A percentile compares a stretch with the other conserved stretches of the same genome.
Conservation (phyloP, 306 rosid genomes). For the Cucurbita argyrosperma region DNA sequence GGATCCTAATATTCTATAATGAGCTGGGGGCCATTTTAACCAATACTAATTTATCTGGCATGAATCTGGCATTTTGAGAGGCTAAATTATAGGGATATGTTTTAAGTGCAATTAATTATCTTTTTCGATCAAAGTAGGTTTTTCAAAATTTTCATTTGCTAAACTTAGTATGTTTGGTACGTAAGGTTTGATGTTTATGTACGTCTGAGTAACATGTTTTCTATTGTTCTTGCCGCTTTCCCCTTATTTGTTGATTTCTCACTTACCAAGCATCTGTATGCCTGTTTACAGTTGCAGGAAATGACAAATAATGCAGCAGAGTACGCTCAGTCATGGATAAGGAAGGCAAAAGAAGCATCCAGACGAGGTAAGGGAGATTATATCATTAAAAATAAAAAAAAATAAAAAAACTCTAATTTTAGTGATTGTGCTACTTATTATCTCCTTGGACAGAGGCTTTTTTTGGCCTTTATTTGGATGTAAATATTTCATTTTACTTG, state of each 20-base stretch:
- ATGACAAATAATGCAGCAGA: slow-evolving; percentile 47
- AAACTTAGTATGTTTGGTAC: not conserved
- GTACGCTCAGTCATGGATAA: slow-evolving; percentile 56
- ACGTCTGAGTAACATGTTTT: not conserved
- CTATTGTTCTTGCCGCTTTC: not conserved
- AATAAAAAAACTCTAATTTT: not conserved
- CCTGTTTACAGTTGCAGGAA: slow-evolving; percentile 47
- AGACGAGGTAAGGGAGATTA: slow-evolving; percentile 37
- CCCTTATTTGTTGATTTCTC: not conserved
- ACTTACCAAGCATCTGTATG: slow-evolving; percentile 1
- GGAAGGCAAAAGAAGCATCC: slow-evolving; percentile 58
- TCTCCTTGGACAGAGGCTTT: not conserved
- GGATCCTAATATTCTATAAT: not conserved
- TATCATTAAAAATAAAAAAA: not conserved
- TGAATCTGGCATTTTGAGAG: not conserved
- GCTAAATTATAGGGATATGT: not conserved
- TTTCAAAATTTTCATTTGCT: not conserved
- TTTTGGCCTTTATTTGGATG: not conserved
- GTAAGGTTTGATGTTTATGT: not conserved
- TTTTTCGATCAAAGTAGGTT: not conserved
- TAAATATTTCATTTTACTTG: too few relatives aligned
- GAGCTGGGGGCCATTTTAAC: not conserved
- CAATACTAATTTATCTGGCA: not conserved
- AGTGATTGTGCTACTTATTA: not conserved
- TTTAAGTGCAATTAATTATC: not conserved